These are phyloP conservation scores for Paramecium sonneborni DNA, from an alignment of 73 alveolate species.

Conservation along the genomic window DNA sequence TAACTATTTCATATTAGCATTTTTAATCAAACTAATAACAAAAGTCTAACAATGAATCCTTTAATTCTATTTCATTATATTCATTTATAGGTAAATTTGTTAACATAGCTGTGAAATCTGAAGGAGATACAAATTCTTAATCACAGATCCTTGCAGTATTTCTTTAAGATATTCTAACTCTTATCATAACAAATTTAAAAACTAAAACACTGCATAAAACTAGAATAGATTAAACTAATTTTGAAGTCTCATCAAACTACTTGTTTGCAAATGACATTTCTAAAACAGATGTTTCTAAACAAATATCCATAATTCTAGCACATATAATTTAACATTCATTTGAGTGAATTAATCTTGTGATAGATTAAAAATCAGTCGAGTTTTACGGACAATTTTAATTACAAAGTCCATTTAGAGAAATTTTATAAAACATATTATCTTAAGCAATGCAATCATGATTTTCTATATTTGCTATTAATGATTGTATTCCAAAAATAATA, in stretches of 20 bases:
- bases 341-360: neutral
- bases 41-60: neutral
- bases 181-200: neutral
- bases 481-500: neutral
- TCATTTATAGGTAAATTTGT: neutral
- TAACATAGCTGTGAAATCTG: slow-evolving; percentile 44
- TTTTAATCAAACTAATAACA: neutral
- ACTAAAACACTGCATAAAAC: neutral
- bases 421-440: neutral
- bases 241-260: neutral
- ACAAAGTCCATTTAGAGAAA: neutral
- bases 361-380: neutral
- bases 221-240: neutral
- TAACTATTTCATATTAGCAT: neutral
- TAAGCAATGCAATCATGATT: neutral
- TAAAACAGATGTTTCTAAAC: neutral
- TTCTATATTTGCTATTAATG: neutral
- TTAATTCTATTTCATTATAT: slow-evolving; percentile 39
- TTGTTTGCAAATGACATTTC: neutral
- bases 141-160: neutral
- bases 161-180: neutral
- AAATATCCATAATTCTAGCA: neutral
- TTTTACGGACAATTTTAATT: neutral
- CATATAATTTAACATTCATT: neutral
- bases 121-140: slow-evolving; percentile 25